A percentile compares a stretch with the other conserved stretches of the same genome.
Evolutionary conservation across 768 basidiomycete species (phyloP).

Genomic region (Rhodosporidiobolus odoratus): DNA sequence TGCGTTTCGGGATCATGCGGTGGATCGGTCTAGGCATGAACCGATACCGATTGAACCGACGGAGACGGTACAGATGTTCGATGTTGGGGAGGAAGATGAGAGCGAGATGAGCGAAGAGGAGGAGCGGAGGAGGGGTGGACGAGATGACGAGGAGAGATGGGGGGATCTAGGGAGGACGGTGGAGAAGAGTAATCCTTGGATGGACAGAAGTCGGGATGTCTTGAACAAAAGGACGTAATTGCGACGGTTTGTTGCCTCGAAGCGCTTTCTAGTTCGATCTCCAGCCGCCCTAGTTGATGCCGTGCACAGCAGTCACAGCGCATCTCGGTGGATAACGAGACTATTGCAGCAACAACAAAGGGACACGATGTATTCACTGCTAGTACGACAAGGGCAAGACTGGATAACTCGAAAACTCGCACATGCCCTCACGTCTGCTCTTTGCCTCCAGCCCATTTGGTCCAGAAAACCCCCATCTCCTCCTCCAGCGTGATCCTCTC

Average conservation of each 20-base stretch:
- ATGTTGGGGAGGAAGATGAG: slow-evolving; percentile 33
- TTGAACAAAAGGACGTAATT: no score
- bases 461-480: slow-evolving; percentile 1
- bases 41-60: neutral
- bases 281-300: no score
- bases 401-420: no score
- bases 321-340: no score
- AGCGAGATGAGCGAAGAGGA: slow-evolving; percentile 3
- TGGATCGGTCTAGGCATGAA: neutral
- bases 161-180: slow-evolving; percentile 17
- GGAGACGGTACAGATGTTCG: slow-evolving; percentile 31
- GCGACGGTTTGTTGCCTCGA: no score
- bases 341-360: no score
- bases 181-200: slow-evolving; percentile 6
- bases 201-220: neutral
- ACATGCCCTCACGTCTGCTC: neutral
- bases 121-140: no score
- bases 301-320: no score
- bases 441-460: neutral
- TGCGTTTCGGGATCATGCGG: neutral
- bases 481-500: slow-evolving; percentile 18
- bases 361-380: no score
- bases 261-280: no score
- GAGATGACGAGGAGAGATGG: slow-evolving; percentile 13
- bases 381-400: no score